phyloP scores from a whole-genome alignment of 352 stramenopile genomes.

The Phytophthora brassicae region DNA sequence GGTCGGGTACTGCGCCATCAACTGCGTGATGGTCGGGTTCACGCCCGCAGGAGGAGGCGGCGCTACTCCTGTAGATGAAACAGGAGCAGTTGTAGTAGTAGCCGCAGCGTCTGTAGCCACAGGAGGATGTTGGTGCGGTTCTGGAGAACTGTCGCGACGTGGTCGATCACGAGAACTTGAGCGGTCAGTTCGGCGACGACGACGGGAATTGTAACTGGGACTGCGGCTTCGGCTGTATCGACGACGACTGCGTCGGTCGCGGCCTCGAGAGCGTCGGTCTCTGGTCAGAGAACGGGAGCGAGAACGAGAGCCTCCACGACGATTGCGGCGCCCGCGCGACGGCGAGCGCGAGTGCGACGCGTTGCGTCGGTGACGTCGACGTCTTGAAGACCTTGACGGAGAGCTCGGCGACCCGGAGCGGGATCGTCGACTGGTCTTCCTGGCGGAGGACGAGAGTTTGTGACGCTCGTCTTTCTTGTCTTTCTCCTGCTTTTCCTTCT shows the following conservation, averaged over 20 bases:
- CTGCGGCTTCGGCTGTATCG: conserved; percentile 49
- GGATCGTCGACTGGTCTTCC: conserved; percentile 59
- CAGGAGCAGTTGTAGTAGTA: not conserved
- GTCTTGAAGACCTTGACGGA: conserved; percentile 53
- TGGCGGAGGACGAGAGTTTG: conserved; percentile 9
- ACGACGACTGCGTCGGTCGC: conserved; percentile 35
- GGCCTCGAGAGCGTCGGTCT: conserved; percentile 29
- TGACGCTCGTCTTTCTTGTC: conserved; percentile 16
- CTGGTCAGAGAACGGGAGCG: conserved; percentile 37
- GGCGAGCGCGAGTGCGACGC: conserved; percentile 52
- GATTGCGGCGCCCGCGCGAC: conserved; percentile 39
- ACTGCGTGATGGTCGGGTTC: conserved; percentile 82
- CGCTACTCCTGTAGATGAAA: not conserved
- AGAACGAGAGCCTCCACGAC: conserved; percentile 50
- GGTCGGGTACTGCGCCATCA: conserved; percentile 89
- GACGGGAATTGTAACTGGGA: conserved; percentile 48
- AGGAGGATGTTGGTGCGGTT: conserved; percentile 44
- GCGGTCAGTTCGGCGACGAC: conserved; percentile 38
- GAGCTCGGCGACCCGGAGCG: conserved; percentile 53
- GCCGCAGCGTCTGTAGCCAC: conserved; percentile 10
- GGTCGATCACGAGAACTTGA: conserved; percentile 61
- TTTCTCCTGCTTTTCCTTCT: conserved; percentile 28
- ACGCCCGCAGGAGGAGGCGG: conserved; percentile 31
- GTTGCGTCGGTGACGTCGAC: conserved; percentile 41
- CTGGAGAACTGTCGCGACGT: conserved; percentile 51